Conservation (phyloP, 2,329 filamentous ascomycete species). For the Fusarium proliferatum region DNA sequence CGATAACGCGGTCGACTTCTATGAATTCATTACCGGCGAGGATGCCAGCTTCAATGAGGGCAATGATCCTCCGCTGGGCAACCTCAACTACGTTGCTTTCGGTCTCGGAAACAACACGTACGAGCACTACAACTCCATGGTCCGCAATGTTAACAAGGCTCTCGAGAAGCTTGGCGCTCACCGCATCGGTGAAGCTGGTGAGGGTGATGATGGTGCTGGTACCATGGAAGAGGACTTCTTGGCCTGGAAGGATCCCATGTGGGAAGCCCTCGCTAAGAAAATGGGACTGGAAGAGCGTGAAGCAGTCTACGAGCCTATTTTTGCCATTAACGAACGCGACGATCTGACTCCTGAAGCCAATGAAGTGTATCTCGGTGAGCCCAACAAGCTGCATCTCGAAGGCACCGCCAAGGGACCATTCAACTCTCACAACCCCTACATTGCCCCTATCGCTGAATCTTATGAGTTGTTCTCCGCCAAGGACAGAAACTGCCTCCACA, state of each 20-base stretch:
- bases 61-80: constrained; percentile 77
- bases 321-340: constrained; percentile 81
- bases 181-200: constrained; percentile 87
- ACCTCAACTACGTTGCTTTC: constrained; percentile 93
- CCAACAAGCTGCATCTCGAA: constrained; percentile 95
- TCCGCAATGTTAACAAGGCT: constrained; percentile 87
- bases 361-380: constrained; percentile 93
- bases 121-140: constrained; percentile 99
- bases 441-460: constrained; percentile 93
- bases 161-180: constrained; percentile 84
- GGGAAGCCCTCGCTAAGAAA: constrained; percentile 82
- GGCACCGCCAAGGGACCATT: constrained; percentile 86
- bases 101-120: constrained; percentile 99
- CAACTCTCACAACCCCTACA: constrained; percentile 96
- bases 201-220: constrained; percentile 96
- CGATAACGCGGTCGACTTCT: constrained; percentile 98
- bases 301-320: constrained; percentile 93
- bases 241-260: constrained; percentile 99
- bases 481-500: constrained; percentile 93
- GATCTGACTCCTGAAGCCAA: constrained; percentile 78
- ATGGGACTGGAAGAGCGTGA: constrained; percentile 96
- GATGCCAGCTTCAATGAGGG: constrained; percentile 83
- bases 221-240: constrained; percentile 99
- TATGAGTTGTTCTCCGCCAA: constrained; percentile 88
- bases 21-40: constrained; percentile 91